Percentiles rank a stretch among this genome's conserved stretches.
Evolutionary conservation across 2,329 filamentous ascomycete species (phyloP).

Genomic region (Aspergillus sp.): DNA sequence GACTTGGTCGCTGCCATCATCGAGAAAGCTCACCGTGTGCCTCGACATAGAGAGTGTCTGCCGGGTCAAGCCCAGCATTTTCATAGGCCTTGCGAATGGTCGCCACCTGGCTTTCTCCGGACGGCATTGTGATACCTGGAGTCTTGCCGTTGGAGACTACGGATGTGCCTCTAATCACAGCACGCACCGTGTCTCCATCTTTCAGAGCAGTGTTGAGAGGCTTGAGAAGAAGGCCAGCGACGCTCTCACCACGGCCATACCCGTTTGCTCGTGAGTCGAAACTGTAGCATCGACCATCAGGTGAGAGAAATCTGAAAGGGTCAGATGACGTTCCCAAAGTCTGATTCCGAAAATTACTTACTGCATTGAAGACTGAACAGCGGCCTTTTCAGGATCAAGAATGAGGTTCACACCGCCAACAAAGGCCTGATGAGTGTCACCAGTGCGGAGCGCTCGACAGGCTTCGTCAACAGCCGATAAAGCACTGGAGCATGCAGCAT

Average conservation of each 20-base stretch:
- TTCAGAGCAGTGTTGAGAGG: constrained; percentile 14
- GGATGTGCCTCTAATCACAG: neutral
- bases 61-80: constrained; percentile 29
- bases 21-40: too few relatives aligned
- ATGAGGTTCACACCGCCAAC: constrained; percentile 20
- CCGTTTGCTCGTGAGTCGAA: constrained; percentile 2
- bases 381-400: constrained; percentile 12
- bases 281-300: constrained; percentile 29
- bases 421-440: constrained; percentile 17
- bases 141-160: constrained; percentile 6
- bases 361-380: constrained; percentile 22
- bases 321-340: constrained; percentile 31
- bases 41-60: constrained; percentile 32
- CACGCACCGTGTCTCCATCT: constrained; percentile 8
- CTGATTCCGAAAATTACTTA: constrained; percentile 30
- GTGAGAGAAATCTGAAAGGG: too few relatives aligned
- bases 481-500: constrained; percentile 38
- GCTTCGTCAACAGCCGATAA: constrained; percentile 36
- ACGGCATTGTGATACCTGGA: constrained; percentile 22
- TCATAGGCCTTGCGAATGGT: constrained; percentile 36
- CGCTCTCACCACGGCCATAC: constrained; percentile 26
- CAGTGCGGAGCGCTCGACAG: constrained; percentile 16
- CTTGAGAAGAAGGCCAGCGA: constrained; percentile 29
- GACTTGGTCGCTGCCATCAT: too few relatives aligned
- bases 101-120: constrained; percentile 29